phyloP scores from a whole-genome alignment of 140 eudicot species.

The Anethum foeniculum region DNA sequence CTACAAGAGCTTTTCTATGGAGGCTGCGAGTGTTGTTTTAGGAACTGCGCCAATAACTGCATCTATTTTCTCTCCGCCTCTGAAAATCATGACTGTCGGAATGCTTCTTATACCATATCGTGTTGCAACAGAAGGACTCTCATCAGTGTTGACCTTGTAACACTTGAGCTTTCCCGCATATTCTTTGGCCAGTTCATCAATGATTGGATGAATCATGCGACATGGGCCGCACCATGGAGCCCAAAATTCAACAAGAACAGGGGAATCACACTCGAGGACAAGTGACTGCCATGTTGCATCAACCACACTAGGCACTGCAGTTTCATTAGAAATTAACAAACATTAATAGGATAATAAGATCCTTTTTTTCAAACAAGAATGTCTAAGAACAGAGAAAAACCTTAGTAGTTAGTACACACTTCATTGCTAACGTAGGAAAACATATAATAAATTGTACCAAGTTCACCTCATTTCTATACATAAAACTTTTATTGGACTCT shows the following conservation, averaged over 20 bases:
- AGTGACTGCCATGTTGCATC: slow-evolving; percentile 62
- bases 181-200: slow-evolving; percentile 75
- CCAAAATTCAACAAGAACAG: slow-evolving; percentile 93
- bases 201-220: slow-evolving; percentile 82
- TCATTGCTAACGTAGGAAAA: not conserved
- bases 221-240: slow-evolving; percentile 99
- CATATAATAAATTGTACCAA: not conserved
- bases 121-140: slow-evolving; percentile 71
- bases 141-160: slow-evolving; percentile 87
- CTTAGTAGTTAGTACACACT: not conserved
- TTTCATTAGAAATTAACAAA: not conserved
- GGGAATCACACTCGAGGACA: slow-evolving; percentile 47
- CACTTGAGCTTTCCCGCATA: slow-evolving; percentile 71
- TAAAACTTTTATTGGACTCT: not conserved
- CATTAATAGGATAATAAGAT: not conserved
- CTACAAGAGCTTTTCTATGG: slow-evolving; percentile 70
- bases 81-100: slow-evolving; percentile 85
- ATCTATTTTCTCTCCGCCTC: slow-evolving; percentile 89
- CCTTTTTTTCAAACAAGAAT: not conserved
- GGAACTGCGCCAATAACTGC: slow-evolving; percentile 97
- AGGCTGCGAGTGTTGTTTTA: slow-evolving; percentile 51
- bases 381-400: not conserved
- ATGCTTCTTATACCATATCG: slow-evolving; percentile 86
- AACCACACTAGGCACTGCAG: slow-evolving; percentile 50
- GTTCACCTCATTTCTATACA: not conserved